Evolutionary conservation across 1,284 basidiomycete species (phyloP), one percentile per base, ranked within the genome.

Genomic region (Malassezia nana): DNA sequence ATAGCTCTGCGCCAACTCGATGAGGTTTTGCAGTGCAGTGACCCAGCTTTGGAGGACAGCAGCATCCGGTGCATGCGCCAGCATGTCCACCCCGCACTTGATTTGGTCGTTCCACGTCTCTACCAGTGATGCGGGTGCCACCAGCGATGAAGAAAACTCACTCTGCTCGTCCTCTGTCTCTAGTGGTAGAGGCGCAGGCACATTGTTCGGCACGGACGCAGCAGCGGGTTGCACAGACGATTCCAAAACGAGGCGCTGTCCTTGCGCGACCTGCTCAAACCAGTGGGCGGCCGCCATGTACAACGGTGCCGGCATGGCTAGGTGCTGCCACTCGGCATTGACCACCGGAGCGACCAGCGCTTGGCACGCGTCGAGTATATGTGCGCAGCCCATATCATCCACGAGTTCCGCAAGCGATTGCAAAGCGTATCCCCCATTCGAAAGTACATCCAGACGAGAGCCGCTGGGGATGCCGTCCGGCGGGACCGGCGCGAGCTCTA

Each of bases 71-170:
- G 45, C 29, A 33, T 47, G 45, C 3, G 45, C 28, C 3, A 49
- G 13, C n/a, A 49, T n/a, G 20, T 24, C 33, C 6, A 30, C 25
- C 9, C 31, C 26, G 33, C 46, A 42, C 15, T 40, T 30, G 8
- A 55, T 26, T 39, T 55, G n/a, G 29, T 55, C 52, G 31, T 24
- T 32, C 20, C 18, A 48, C 22, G 52, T 48, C 46, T 49, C 52
- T 32, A 55, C 40, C 31, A 50, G 20, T 15, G 38, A 49, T 4
- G 46, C 15, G 25, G 52, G 52, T 2, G 52, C 30, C 12, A 55
- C 52, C 20, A 55, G 35, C 13, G 46, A 49, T 4, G 52, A 41
- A 8, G 52, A 49, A 29, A 29, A 55, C 22, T 16, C 25, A 24
- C 20, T 18, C 16, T 22, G 40, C 3, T 33, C 31, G 25, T 41